These are phyloP conservation scores for Citrus sp. DNA, from an alignment of 345 rosid species.

Conservation along the genomic window DNA sequence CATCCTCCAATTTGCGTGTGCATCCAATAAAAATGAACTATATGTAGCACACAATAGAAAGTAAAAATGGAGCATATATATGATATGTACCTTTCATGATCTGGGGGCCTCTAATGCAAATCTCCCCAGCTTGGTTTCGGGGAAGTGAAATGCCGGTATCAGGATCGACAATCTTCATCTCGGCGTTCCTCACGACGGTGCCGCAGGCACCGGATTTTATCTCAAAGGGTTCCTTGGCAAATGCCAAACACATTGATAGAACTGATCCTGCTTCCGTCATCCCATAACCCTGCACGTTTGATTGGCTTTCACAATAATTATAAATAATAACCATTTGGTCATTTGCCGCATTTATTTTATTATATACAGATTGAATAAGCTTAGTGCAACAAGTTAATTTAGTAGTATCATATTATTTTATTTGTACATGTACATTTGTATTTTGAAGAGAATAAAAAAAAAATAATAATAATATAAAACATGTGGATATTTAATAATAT, in stretches of 20 bases:
- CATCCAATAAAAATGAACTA: background rate
- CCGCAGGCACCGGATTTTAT: conserved; percentile 63
- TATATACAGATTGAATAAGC: too few species aligned
- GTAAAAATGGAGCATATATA: background rate
- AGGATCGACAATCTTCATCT: conserved; percentile 64
- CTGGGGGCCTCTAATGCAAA: conserved; percentile 58
- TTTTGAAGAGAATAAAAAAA: background rate
- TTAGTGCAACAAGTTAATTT: background rate
- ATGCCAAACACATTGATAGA: conserved; percentile 51
- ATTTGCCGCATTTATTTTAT: too few species aligned
- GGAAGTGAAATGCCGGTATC: conserved; percentile 46
- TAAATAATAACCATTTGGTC: too few species aligned
- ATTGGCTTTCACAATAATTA: background rate
- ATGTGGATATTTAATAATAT: background rate
- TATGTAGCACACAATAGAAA: background rate
- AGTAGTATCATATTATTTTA: too few species aligned
- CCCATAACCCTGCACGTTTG: conserved; percentile 46
- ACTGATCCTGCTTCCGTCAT: conserved; percentile 78
- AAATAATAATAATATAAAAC: too few species aligned
- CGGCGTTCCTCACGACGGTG: conserved; percentile 57
- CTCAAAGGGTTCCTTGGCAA: conserved; percentile 50
- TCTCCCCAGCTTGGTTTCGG: conserved; percentile 52
- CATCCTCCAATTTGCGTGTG: too few species aligned
- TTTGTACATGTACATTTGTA: too few species aligned
- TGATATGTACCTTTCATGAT: conserved; percentile 55